phyloP scores from a whole-genome alignment of 208 protist species.

The Leishmania aethiopica region DNA sequence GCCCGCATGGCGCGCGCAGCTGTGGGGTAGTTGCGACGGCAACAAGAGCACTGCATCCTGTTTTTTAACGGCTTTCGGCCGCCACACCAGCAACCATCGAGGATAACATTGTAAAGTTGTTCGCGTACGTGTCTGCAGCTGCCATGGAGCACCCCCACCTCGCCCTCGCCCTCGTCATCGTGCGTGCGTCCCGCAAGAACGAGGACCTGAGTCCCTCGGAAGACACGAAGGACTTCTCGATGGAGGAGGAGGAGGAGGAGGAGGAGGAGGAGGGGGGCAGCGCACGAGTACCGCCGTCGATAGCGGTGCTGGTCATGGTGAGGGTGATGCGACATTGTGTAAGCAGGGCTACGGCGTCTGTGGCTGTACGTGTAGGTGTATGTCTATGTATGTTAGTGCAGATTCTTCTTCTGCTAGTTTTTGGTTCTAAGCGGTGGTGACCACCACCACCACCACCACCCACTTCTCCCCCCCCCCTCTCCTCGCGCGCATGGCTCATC shows the following conservation, averaged over 20 bases:
- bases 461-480: not conserved
- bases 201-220: slow-evolving; percentile 10
- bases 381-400: not conserved
- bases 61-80: too few species aligned
- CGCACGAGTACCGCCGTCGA: not conserved
- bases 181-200: slow-evolving; percentile 11
- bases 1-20: not conserved
- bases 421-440: not conserved
- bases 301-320: not conserved
- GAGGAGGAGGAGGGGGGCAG: not conserved
- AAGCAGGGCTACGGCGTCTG: not conserved
- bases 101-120: not conserved
- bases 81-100: too few species aligned
- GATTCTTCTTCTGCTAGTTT: not conserved
- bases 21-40: not conserved
- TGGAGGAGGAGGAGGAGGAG: not conserved
- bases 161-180: not conserved
- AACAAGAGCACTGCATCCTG: not conserved
- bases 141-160: not conserved
- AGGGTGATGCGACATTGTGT: not conserved
- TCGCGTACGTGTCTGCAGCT: not conserved
- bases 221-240: not conserved
- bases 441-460: not conserved
- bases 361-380: not conserved
- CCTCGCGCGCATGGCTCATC: not conserved